Conservation (phyloP, 2,329 filamentous ascomycete genomes). For the Alternaria metachromatica region DNA sequence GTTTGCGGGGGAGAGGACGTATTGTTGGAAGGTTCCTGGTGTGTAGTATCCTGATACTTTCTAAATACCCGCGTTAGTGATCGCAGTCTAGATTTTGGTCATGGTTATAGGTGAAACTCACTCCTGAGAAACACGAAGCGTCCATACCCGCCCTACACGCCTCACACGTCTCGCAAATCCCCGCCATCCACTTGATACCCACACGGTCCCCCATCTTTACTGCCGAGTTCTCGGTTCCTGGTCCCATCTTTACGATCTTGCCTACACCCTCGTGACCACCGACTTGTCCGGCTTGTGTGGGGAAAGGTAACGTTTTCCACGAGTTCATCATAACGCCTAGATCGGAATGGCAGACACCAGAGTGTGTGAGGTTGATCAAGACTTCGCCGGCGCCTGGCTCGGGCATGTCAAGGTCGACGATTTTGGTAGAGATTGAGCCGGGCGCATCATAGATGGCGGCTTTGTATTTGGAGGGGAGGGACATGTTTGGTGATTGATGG, state of each 20-base stretch:
- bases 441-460: constrained; percentile 70
- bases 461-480: constrained; percentile 65
- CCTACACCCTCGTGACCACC: constrained; percentile 75
- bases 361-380: constrained; percentile 67
- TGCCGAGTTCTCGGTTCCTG: constrained; percentile 61
- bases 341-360: constrained; percentile 71
- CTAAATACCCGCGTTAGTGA: constrained; percentile 12
- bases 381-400: constrained; percentile 69
- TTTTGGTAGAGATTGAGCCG: constrained; percentile 68
- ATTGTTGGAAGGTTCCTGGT: constrained; percentile 77
- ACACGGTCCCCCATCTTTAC: constrained; percentile 72
- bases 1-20: constrained; percentile 67
- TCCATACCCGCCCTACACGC: constrained; percentile 55
- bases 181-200: constrained; percentile 72
- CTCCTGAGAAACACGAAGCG: constrained; percentile 40
- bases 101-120: constrained; percentile 17
- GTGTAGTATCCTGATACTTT: constrained; percentile 70
- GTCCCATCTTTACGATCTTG: constrained; percentile 69
- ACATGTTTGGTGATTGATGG: not conserved
- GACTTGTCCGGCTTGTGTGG: constrained; percentile 67
- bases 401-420: constrained; percentile 68
- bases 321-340: constrained; percentile 57
- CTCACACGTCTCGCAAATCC: constrained; percentile 57
- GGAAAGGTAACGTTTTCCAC: constrained; percentile 64
- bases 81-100: not conserved